phyloP scores from a whole-genome alignment of 768 basidiomycete species.

The Xerocomellus dryophilus region DNA sequence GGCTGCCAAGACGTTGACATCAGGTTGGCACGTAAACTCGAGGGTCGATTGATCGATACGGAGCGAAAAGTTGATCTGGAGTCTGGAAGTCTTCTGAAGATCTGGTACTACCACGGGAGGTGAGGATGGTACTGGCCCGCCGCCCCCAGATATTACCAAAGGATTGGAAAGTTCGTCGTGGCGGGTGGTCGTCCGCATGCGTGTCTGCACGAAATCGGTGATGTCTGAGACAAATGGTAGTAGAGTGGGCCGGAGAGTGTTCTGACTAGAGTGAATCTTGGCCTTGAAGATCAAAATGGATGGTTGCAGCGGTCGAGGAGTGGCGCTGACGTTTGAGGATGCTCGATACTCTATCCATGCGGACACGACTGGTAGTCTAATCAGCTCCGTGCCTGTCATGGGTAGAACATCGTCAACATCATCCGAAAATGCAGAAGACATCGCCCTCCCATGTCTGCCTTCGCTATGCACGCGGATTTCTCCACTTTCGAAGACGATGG shows the following conservation, averaged over 20 bases:
- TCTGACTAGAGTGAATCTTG: constrained; percentile 87
- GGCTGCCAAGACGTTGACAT: constrained; percentile 88
- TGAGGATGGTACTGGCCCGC: constrained; percentile 5
- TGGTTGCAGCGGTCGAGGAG: constrained; percentile 42
- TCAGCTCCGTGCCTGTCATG: constrained; percentile 51
- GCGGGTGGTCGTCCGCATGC: constrained; percentile 54
- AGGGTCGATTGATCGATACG: constrained; percentile 89
- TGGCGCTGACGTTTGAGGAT: constrained; percentile 39
- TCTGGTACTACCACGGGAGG: constrained; percentile 19
- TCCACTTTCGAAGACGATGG: constrained; percentile 81
- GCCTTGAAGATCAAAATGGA: constrained; percentile 77
- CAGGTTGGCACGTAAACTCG: constrained; percentile 83
- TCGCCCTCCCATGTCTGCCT: constrained; percentile 38
- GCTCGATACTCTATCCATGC: constrained; percentile 83
- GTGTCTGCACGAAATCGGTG: constrained; percentile 63
- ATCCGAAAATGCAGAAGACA: constrained; percentile 38
- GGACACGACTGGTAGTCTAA: constrained; percentile 72
- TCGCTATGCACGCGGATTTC: constrained; percentile 70
- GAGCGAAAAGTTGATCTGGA: constrained; percentile 81
- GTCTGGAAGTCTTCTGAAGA: constrained; percentile 37
- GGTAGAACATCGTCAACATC: constrained; percentile 53
- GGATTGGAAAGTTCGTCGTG: constrained; percentile 18
- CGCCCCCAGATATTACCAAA: constrained; percentile 8
- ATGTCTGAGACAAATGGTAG: constrained; percentile 84
- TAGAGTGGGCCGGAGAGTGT: constrained; percentile 76